Conservation (phyloP, 352 stramenopile genomes). For the Phytophthora sojae region DNA sequence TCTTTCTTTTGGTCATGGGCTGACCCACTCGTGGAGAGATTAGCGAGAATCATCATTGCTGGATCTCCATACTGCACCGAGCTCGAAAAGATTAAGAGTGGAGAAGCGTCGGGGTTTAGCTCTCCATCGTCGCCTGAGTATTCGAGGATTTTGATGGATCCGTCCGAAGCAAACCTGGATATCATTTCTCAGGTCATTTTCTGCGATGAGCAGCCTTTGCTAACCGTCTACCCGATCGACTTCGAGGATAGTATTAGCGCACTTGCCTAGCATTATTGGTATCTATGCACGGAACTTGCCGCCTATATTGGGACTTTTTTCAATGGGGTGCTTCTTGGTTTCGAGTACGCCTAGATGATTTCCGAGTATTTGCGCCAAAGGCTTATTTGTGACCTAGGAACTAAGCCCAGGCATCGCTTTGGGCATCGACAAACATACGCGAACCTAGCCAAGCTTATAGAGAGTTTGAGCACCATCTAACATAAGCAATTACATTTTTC, state of each 20-base stretch:
- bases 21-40: not conserved
- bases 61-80: not conserved
- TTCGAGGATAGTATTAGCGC: constrained; percentile 26
- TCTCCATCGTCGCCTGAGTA: not conserved
- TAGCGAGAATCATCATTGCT: not conserved
- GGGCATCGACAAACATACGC: no score
- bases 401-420: no score
- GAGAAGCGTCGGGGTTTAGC: not conserved
- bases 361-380: no score
- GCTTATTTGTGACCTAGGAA: no score
- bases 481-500: no score
- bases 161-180: constrained; percentile 12
- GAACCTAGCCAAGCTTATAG: no score
- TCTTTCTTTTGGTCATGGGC: not conserved
- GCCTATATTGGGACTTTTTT: no score
- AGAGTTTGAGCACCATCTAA: no score
- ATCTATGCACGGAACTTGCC: no score
- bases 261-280: no score
- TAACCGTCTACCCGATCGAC: constrained; percentile 13
- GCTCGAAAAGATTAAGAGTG: constrained; percentile 1
- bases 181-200: constrained; percentile 9
- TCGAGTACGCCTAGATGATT: no score
- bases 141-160: constrained; percentile 6
- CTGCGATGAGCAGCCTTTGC: constrained; percentile 5
- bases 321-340: no score